Conservation (phyloP, 73 alveolate species). For the Symbiodinium pilosum region DNA sequence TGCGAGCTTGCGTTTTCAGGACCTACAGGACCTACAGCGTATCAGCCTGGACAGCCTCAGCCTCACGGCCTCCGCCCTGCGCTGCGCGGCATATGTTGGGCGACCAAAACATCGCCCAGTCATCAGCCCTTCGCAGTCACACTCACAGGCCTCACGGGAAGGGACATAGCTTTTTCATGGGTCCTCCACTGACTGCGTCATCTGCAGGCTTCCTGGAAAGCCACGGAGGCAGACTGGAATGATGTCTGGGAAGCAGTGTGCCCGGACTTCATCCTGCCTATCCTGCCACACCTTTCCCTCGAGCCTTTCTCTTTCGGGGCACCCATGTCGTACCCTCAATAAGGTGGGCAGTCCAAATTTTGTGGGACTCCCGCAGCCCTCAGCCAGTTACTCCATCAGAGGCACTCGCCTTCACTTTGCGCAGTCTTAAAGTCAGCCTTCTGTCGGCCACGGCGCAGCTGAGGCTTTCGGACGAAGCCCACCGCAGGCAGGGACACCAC, state of each 20-base stretch:
- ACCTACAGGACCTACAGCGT: too few species aligned
- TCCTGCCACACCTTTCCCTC: too few species aligned
- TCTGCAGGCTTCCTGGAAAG: neutral
- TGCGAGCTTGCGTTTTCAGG: too few species aligned
- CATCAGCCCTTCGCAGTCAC: neutral
- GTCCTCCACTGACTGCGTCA: neutral
- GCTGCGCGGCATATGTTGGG: neutral
- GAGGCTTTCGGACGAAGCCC: neutral
- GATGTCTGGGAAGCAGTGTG: too few species aligned
- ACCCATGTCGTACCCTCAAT: neutral
- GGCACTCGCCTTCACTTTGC: neutral
- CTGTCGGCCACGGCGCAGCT: neutral
- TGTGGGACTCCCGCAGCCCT: too few species aligned
- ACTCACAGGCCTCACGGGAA: neutral
- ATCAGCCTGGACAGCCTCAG: too few species aligned
- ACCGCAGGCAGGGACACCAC: neutral
- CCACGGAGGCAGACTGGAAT: neutral
- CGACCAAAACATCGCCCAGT: neutral
- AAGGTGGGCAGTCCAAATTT: too few species aligned
- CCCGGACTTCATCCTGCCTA: neutral
- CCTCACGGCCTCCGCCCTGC: too few species aligned
- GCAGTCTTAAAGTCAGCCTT: neutral
- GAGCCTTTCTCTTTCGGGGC: neutral
- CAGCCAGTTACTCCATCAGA: neutral
- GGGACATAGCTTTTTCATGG: neutral